A percentile compares a stretch with the other conserved stretches of the same genome.
Evolutionary conservation across 1,139 yeast species (phyloP).

Genomic region (Hyphopichia khmerensis): DNA sequence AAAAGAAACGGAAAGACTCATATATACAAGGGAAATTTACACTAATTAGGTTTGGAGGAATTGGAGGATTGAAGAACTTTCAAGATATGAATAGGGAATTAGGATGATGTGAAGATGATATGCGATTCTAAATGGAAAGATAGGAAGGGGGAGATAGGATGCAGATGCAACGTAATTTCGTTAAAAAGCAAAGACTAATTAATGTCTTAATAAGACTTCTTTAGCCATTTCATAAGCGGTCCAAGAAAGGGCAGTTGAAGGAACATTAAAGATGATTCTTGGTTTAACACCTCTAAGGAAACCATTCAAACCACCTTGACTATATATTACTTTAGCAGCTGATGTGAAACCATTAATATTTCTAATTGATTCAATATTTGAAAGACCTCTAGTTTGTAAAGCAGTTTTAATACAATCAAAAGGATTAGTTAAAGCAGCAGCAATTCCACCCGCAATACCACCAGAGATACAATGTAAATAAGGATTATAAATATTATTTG

Average conservation of each 20-base stretch:
- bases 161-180: background rate
- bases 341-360: slow-evolving; percentile 65
- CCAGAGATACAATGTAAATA: slow-evolving; percentile 91
- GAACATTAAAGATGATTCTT: slow-evolving; percentile 88
- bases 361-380: slow-evolving; percentile 51
- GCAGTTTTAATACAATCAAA: slow-evolving; percentile 93
- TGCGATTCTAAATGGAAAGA: background rate
- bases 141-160: background rate
- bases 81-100: background rate
- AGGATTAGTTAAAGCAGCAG: slow-evolving; percentile 96
- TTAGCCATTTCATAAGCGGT: slow-evolving; percentile 98
- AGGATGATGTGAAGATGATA: background rate
- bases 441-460: slow-evolving; percentile 93
- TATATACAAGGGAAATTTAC: slow-evolving; percentile 3
- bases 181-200: slow-evolving; percentile 5
- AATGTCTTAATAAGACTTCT: slow-evolving; percentile 51
- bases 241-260: slow-evolving; percentile 98
- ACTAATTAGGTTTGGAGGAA: too few relatives aligned
- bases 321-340: slow-evolving; percentile 70
- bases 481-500: slow-evolving; percentile 79
- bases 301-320: slow-evolving; percentile 65
- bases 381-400: slow-evolving; percentile 71
- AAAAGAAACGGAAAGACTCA: background rate
- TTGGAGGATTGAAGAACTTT: background rate
- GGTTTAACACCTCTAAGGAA: slow-evolving; percentile 88